Percentiles rank a stretch among this genome's conserved stretches.
Conservation (phyloP, 1,284 basidiomycete species). For the Puccinia novopanici region DNA sequence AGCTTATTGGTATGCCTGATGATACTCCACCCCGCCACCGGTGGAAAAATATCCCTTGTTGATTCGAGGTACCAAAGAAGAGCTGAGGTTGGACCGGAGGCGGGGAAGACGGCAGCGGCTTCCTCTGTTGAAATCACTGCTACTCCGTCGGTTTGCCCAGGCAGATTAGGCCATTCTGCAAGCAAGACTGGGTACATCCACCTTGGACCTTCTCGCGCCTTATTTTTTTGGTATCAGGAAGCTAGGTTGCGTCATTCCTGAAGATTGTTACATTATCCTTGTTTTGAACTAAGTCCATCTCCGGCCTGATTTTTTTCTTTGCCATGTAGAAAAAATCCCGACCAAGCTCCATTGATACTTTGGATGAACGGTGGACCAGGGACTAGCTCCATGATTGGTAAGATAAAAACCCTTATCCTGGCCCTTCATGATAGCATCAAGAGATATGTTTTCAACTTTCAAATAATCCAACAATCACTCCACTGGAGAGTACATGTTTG, state of each 20-base stretch:
- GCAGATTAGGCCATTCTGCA: neutral
- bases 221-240: conserved; percentile 29
- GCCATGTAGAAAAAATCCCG: conserved; percentile 24
- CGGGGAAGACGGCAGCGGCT: no score
- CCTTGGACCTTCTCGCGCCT: neutral
- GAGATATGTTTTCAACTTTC: no score
- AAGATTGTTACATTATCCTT: neutral
- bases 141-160: neutral
- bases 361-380: conserved; percentile 47
- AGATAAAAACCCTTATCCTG: neutral
- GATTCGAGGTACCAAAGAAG: no score
- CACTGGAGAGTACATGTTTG: neutral
- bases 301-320: neutral
- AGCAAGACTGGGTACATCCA: conserved; percentile 14
- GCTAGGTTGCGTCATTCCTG: neutral
- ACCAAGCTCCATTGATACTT: conserved; percentile 39
- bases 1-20: no score
- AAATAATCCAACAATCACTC: neutral
- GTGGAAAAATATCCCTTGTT: no score
- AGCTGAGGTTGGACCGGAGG: no score
- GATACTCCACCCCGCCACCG: no score
- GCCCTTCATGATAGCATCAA: no score
- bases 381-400: conserved; percentile 39
- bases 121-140: neutral
- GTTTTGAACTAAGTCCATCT: neutral